Conservation (phyloP, 148 eudicot genomes). For the Persicaria maculosa region DNA sequence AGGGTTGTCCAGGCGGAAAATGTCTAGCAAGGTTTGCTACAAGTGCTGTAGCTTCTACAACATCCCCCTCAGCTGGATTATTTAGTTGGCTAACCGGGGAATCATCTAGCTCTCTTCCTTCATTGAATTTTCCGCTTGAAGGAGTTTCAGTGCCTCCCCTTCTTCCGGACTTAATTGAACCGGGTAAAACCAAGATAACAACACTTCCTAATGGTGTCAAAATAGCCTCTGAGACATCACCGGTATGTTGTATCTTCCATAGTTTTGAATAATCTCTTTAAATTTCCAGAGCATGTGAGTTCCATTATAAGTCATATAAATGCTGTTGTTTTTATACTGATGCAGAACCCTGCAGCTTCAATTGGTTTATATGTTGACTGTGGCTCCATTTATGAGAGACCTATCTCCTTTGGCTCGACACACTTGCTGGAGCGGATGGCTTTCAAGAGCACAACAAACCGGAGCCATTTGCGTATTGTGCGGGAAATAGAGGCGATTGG, state of each 20-base stretch:
- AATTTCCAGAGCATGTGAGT: constrained; percentile 3
- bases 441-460: constrained; percentile 73
- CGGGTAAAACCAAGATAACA: constrained; percentile 65
- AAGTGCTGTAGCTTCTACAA: constrained; percentile 53
- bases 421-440: constrained; percentile 98
- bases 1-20: constrained; percentile 52
- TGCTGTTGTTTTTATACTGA: constrained; percentile 10
- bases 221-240: constrained; percentile 78
- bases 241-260: constrained; percentile 34
- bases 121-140: constrained; percentile 67
- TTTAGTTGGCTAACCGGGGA: constrained; percentile 74
- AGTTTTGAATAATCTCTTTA: background rate
- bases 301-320: background rate
- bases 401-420: constrained; percentile 63
- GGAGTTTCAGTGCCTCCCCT: constrained; percentile 58
- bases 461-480: constrained; percentile 80
- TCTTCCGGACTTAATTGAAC: constrained; percentile 72
- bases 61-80: constrained; percentile 61
- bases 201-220: constrained; percentile 80
- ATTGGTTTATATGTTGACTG: constrained; percentile 74
- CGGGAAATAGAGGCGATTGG: constrained; percentile 98
- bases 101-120: constrained; percentile 43
- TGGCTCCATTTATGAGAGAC: constrained; percentile 85
- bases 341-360: constrained; percentile 81
- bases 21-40: constrained; percentile 59